Base-by-base conservation (phyloP, 192 early-diverging fungal genomes). In the Chytriomyces hyalinus region DNA sequence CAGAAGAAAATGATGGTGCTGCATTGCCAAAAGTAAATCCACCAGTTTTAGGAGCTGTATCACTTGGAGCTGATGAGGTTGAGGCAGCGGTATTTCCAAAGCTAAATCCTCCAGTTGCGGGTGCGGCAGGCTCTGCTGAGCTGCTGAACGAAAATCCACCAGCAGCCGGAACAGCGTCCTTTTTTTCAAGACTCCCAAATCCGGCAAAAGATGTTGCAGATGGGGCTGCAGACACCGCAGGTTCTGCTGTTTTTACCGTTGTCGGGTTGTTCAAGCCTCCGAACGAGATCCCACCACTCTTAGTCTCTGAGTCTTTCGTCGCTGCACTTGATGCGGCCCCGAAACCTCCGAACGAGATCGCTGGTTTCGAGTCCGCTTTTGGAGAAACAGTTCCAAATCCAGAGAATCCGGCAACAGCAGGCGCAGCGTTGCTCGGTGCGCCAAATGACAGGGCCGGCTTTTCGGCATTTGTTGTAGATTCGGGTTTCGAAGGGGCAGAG, bases 81-180 rank as follows among this genome's bases (percentile, higher is more conserved):
- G 64, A 15, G 4, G 22, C 36, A 26, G 64, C n/a, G 15, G 64
- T 43, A 65, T 17, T 22, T 20, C 64, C 36, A 43, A 20, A 20
- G 36, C 64, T 28, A 26, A 65, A 65, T 65, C 64, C 64, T 6
- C 36, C 48, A 28, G 48, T 4, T 22, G 17, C 11, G 13, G 66
- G 13, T 17, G 44, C 66, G 66, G 66, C 8, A 43, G 66, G 45
- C 8, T 28, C 66, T 43, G 36, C 66, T 17, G 45, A 47, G 22
- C 3, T 47, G 15, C 66, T 36, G 22, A 67, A 67, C 9, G 66
- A 67, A 46, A 67, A 67, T 47, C 66, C 66, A 53, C 45, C 26
- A 68, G 67, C 11, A 20, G 67, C 13, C 13, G 53, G 53, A 57
- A 57, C 53, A 57, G 53, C 20, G 20, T 57, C 15, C 53, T 13